Evolutionary conservation across 345 rosid genomes (phyloP).

Genomic region (Adansonia digitata): DNA sequence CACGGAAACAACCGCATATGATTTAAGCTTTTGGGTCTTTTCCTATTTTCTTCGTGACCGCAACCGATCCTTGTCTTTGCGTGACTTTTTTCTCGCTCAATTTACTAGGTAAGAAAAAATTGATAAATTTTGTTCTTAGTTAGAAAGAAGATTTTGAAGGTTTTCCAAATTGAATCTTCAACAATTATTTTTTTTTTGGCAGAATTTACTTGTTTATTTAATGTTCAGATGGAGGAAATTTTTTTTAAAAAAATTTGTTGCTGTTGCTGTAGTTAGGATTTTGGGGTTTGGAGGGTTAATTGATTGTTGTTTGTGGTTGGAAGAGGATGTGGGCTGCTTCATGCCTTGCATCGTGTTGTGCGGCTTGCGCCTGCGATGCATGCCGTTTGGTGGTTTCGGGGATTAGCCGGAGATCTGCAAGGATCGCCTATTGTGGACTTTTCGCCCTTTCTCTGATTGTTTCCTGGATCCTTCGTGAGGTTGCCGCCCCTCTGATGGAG

Average conservation of each 20-base stretch:
- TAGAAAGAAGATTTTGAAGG: background rate
- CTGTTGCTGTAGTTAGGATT: background rate
- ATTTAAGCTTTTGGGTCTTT: background rate
- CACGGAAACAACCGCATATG: background rate
- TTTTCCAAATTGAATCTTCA: background rate
- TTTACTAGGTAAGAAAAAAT: background rate
- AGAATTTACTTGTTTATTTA: background rate
- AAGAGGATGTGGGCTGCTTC: constrained; percentile 94
- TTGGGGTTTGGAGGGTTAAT: constrained; percentile 8
- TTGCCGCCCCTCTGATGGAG: constrained; percentile 99
- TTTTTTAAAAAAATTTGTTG: background rate
- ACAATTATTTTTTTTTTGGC: background rate
- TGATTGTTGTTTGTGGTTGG: constrained; percentile 1
- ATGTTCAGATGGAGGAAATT: background rate
- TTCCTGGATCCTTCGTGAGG: constrained; percentile 95
- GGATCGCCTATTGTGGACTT: constrained; percentile 96
- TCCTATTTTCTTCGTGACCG: background rate
- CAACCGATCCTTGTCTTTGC: background rate
- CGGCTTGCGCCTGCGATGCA: constrained; percentile 94
- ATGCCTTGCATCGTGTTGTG: constrained; percentile 98
- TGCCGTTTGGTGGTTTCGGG: constrained; percentile 84
- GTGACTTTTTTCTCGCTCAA: background rate
- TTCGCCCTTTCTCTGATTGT: constrained; percentile 85
- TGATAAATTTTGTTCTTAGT: background rate
- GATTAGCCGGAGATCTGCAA: constrained; percentile 88